A percentile compares a stretch with the other conserved stretches of the same genome.
Evolutionary conservation across 176 grass and related monocot species (phyloP).

Genomic region (Musa schizocarpa): DNA sequence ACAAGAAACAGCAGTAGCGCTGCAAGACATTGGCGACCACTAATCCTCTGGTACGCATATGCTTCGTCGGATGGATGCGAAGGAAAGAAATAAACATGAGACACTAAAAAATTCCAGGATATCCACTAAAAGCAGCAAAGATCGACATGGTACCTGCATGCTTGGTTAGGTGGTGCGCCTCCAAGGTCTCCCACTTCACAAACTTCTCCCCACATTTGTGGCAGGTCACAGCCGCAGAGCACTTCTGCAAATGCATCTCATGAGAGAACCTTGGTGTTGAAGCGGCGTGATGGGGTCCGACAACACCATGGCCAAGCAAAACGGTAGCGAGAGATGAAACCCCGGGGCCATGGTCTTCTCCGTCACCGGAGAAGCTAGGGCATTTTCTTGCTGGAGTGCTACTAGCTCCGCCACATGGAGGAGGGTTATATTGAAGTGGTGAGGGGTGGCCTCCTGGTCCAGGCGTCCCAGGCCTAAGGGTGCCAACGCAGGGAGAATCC

Average conservation of each 20-base stretch:
- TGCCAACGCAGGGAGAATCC: constrained; percentile 15
- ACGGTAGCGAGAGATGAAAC: constrained; percentile 3
- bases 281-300: not conserved
- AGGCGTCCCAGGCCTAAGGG: constrained; percentile 19
- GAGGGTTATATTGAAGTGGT: not conserved
- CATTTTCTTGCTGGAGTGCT: constrained; percentile 34
- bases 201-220: constrained; percentile 41
- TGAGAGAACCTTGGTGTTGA: not conserved
- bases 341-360: constrained; percentile 6
- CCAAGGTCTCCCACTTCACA: constrained; percentile 30
- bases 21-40: too few species aligned
- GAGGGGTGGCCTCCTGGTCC: constrained; percentile 8
- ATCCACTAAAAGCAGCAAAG: not conserved
- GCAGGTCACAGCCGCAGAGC: constrained; percentile 19
- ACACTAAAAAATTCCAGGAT: not conserved
- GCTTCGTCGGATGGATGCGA: not conserved
- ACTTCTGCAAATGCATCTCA: not conserved
- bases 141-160: constrained; percentile 34
- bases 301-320: constrained; percentile 5
- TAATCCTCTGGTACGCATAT: too few species aligned
- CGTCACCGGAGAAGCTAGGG: constrained; percentile 8
- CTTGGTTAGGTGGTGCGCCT: constrained; percentile 53
- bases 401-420: constrained; percentile 12
- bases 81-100: not conserved
- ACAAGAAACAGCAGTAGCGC: not conserved